Evolutionary conservation across 2,329 filamentous ascomycete species (phyloP), one percentile per base, ranked within the genome.

Genomic region (Fusarium virguliforme): DNA sequence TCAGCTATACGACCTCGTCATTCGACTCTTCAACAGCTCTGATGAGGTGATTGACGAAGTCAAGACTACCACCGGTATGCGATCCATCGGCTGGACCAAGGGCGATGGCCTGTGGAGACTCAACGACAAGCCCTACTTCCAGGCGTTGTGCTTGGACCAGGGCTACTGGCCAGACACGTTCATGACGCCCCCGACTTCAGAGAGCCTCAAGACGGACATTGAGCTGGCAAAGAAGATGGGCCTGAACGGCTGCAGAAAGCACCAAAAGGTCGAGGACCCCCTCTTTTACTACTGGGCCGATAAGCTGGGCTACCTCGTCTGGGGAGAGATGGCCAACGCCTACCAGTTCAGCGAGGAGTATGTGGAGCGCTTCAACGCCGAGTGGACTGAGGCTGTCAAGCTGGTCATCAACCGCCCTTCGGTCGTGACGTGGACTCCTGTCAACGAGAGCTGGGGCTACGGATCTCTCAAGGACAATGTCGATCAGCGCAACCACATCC

Each of bases 361-460:
- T 68, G 83, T 87, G 8, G 83, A 87, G 26, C 83, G 89, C 1
- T 91, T 92, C 81, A 85, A 90, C 70, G 81, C 85, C 56, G 90
- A 92, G 74, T 92, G 90, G 90, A 82, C 83, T 2, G 89, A 90
- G 75, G 85, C 87, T 6, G 86, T 92, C 6, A 85, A 85, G 74
- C 81, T 90, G 22, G 90, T 91, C 73, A 87, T 91, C 67, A 92
- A 92, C 71, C 89, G 90, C 59, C 89, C 90, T 0, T 88, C 83
- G 8, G 81, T 92, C 26, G 83, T 92, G 6, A 87, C 87, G 0
- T 92, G 90, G 90, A 92, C 90, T 3, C 89, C 89, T 0, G 86
- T 90, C 50, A 92, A 92, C 70, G 80, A 86, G 77, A 85, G 84
- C 70, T 92, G 90, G 90, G 90, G 84, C 0, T 92, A 92, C 72